Evolutionary conservation across 2,329 filamentous ascomycete genomes (phyloP), one percentile per base, ranked within the genome.

Genomic region (Neonectria neomacrospora): DNA sequence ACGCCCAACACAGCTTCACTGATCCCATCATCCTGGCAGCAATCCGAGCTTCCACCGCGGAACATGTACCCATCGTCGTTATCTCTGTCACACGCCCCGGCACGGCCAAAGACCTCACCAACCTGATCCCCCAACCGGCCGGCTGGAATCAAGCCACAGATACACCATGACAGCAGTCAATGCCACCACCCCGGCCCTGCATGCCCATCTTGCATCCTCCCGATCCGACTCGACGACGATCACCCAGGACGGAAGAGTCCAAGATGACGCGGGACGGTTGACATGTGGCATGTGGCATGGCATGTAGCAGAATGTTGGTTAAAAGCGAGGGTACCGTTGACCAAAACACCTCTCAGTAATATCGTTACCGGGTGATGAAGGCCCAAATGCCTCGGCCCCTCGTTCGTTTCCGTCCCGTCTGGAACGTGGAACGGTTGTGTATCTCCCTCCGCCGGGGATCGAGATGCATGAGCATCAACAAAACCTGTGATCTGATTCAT

Each of bases 161-260:
- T 39, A 39, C 37, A 41, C 16, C 7, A n/a, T 41, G 6, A 37
- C 34, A n/a, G 7, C 16, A 26, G 42, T 37, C 45, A 30, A 30
- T 50, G 32, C 37, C 48, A 28, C 37, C 48, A 28, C 48, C 54
- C 51, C 34, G 26, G 44, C 37, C 51, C 58, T 44, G 52, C 58
- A 50, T 61, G 28, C 12, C 58, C 54, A 63, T 63, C 60, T 58
- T 58, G 60, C 60, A 54, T 63, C 53, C 26, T 45, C 53, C 54
- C 53, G 60, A 63, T 63, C 58, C 54, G 60, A 54, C 60, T 57
- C 47, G 28, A 26, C 50, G 54, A 58, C 60, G 48, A 63, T 58
- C 60, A 51, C 26, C 23, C 45, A 48, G 45, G 45, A 23, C 45
- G 26, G 50, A 48, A 32, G 10, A 3, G 9, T 37, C 34, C 22